Evolutionary conservation across 306 rosid genomes (phyloP).

Genomic region (Delonix regia): DNA sequence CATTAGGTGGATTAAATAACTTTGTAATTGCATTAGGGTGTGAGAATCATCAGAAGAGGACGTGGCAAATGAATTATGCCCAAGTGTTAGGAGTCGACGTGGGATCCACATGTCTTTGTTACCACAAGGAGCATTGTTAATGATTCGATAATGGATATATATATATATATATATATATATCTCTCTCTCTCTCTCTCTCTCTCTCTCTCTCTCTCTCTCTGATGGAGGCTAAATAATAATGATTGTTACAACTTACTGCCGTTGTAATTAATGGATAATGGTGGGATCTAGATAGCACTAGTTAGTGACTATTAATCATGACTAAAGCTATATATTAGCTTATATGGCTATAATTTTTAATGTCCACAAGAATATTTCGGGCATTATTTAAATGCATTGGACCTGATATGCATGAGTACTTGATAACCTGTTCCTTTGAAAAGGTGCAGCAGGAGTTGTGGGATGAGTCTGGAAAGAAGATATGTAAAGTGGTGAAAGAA

Average conservation of each 20-base stretch:
- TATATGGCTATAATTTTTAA: background rate
- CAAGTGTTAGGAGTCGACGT: background rate
- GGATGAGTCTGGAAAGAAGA: background rate
- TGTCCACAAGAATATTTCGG: background rate
- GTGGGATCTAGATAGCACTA: slow-evolving; percentile 8
- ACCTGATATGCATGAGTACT: slow-evolving; percentile 6
- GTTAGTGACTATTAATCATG: slow-evolving; percentile 9
- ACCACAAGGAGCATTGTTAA: background rate
- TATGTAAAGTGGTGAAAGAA: background rate
- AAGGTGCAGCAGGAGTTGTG: too few relatives aligned
- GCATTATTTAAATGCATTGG: background rate
- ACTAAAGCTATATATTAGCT: too few relatives aligned
- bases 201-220: too few relatives aligned
- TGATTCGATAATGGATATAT: background rate
- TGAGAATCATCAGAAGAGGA: background rate
- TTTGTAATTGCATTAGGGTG: too few relatives aligned
- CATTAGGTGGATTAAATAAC: too few relatives aligned
- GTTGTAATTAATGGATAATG: slow-evolving; percentile 3
- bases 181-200: too few relatives aligned
- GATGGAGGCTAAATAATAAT: background rate
- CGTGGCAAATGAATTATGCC: background rate
- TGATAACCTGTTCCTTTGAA: background rate
- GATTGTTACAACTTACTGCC: background rate
- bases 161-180: too few relatives aligned
- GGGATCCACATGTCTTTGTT: background rate